phyloP scores from a whole-genome alignment of 257 asterid genomes.

The Solanum verrucosum region DNA sequence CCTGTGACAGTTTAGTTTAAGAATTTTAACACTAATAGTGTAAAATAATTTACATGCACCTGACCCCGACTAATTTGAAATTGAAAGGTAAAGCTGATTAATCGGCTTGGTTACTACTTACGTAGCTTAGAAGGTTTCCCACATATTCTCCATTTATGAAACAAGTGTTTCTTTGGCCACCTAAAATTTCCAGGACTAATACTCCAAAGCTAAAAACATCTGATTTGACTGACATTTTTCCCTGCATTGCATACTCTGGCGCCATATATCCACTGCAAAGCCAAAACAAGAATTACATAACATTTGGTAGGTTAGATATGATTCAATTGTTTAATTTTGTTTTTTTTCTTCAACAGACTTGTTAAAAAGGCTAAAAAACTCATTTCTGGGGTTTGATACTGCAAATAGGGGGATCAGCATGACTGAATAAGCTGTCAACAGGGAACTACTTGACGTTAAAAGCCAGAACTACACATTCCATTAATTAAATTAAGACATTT shows the following conservation, averaged over 20 bases:
- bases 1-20: neutral
- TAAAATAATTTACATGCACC: neutral
- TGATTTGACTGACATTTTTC: constrained; percentile 5
- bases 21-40: neutral
- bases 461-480: neutral
- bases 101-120: neutral
- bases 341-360: neutral
- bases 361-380: neutral
- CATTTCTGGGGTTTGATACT: neutral
- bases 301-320: neutral
- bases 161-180: neutral
- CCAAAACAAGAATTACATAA: neutral
- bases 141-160: neutral
- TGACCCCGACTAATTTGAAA: neutral
- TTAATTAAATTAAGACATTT: no score
- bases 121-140: neutral
- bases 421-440: neutral
- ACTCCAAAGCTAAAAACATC: constrained; percentile 19
- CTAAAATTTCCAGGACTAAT: constrained; percentile 5
- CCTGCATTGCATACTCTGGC: neutral
- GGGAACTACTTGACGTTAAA: neutral
- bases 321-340: neutral
- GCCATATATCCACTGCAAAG: constrained; percentile 15
- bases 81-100: neutral
- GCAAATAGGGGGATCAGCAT: neutral